These are phyloP conservation scores for Stephania japonica DNA, from an alignment of 164 flowering plant species.

Conservation along the genomic window DNA sequence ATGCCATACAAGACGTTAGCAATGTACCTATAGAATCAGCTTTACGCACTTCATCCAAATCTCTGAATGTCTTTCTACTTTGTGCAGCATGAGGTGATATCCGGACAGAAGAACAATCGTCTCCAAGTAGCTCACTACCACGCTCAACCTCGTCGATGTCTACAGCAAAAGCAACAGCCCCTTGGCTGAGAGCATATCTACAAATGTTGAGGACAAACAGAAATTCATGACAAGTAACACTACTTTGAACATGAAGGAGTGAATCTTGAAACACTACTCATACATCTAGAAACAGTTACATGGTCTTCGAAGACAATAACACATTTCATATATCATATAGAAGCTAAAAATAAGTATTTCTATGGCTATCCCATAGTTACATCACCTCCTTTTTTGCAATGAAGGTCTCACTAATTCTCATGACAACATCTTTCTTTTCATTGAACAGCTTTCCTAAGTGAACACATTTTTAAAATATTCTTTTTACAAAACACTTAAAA, in stretches of 20 bases:
- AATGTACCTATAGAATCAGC: constrained; percentile 27
- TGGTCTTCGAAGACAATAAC: not conserved
- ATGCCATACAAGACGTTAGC: not conserved
- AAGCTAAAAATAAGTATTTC: not conserved
- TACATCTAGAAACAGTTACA: not conserved
- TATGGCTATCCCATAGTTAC: not conserved
- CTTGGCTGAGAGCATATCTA: constrained; percentile 81
- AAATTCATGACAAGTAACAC: not conserved
- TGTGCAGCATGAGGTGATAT: constrained; percentile 38
- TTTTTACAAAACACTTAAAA: not conserved
- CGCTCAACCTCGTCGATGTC: constrained; percentile 52
- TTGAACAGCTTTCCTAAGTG: not conserved
- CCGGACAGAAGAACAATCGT: constrained; percentile 26
- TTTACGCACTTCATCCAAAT: constrained; percentile 18
- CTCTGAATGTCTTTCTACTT: constrained; percentile 37
- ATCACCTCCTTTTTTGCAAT: not conserved
- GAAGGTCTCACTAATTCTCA: not conserved
- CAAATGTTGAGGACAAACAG: constrained; percentile 21
- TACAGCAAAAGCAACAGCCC: constrained; percentile 70
- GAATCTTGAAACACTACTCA: not conserved
- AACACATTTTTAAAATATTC: not conserved
- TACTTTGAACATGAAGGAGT: not conserved
- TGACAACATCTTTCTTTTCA: not conserved
- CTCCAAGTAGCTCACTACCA: constrained; percentile 12
- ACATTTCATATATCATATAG: not conserved